Conservation (phyloP, 1,284 basidiomycete species). For the Ganoderma sinense region DNA sequence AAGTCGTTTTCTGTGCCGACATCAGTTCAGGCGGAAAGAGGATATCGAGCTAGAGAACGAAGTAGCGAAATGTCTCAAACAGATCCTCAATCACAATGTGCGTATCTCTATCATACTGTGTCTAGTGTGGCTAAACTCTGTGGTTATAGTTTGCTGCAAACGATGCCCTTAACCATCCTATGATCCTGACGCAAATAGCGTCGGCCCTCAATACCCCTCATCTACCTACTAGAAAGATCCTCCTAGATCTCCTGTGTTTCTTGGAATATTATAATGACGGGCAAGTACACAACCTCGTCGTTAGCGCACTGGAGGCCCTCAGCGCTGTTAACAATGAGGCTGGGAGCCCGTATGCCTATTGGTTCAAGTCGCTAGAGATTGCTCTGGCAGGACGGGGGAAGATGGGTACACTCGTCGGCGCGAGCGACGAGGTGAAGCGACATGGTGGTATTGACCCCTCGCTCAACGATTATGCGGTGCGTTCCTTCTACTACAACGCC, state of each 20-base stretch:
- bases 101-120: conserved; percentile 33
- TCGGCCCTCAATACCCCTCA: conserved; percentile 88
- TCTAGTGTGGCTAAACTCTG: neutral
- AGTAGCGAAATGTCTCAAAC: conserved; percentile 88
- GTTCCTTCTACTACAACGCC: conserved; percentile 36
- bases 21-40: conserved; percentile 57
- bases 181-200: conserved; percentile 84
- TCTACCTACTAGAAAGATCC: conserved; percentile 81
- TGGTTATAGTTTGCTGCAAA: conserved; percentile 68
- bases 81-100: conserved; percentile 83
- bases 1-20: neutral
- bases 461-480: conserved; percentile 86
- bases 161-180: conserved; percentile 82
- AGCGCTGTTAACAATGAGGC: conserved; percentile 70
- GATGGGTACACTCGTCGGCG: conserved; percentile 96
- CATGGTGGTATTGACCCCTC: conserved; percentile 69
- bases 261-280: conserved; percentile 69
- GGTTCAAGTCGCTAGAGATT: conserved; percentile 88
- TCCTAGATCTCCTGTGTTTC: conserved; percentile 81
- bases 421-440: conserved; percentile 84
- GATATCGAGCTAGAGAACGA: conserved; percentile 89
- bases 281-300: conserved; percentile 60
- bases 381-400: conserved; percentile 87
- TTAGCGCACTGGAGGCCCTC: conserved; percentile 70
- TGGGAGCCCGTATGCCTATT: conserved; percentile 79